Percentiles rank a stretch among this genome's conserved stretches.
phyloP scores from a whole-genome alignment of 371 early-diverging fungal genomes.

The Mortierella sp. region DNA sequence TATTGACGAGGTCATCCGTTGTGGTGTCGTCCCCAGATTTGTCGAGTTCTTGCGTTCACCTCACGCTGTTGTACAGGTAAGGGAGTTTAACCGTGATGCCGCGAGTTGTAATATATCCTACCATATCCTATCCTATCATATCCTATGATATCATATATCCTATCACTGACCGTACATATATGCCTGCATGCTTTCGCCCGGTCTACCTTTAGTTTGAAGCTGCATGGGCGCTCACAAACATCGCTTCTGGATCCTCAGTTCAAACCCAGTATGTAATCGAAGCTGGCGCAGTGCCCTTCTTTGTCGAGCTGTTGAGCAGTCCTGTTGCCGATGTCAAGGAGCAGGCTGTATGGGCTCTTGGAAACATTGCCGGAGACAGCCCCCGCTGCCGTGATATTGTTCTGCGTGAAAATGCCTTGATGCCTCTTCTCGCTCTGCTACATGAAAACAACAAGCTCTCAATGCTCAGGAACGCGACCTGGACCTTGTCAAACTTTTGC shows the following conservation, averaged over 20 bases:
- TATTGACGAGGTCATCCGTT: conserved; percentile 96
- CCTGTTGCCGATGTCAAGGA: conserved; percentile 94
- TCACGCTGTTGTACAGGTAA: conserved; percentile 90
- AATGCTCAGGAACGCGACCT: conserved; percentile 98
- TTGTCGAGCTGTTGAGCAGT: conserved; percentile 92
- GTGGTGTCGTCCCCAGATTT: conserved; percentile 96
- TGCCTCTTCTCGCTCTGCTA: conserved; percentile 86
- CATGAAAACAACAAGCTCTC: conserved; percentile 89
- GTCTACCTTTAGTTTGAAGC: conserved; percentile 97
- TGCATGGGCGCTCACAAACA: conserved; percentile 99
- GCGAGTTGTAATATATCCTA: too few species aligned
- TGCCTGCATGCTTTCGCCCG: too few species aligned
- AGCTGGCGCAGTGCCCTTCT: conserved; percentile 92
- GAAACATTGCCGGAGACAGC: conserved; percentile 99
- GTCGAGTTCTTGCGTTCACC: conserved; percentile 91
- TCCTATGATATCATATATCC: too few species aligned
- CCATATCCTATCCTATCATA: too few species aligned
- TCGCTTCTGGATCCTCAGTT: conserved; percentile 97
- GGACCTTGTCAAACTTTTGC: conserved; percentile 99
- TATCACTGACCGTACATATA: too few species aligned
- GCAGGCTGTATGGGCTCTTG: conserved; percentile 99
- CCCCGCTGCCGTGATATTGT: conserved; percentile 96
- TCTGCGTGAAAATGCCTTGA: conserved; percentile 86
- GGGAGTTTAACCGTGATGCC: too few species aligned
- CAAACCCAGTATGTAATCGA: conserved; percentile 98